These are phyloP conservation scores for Cucurbita moschata DNA, from an alignment of 306 rosid genomes.

Conservation along the genomic window DNA sequence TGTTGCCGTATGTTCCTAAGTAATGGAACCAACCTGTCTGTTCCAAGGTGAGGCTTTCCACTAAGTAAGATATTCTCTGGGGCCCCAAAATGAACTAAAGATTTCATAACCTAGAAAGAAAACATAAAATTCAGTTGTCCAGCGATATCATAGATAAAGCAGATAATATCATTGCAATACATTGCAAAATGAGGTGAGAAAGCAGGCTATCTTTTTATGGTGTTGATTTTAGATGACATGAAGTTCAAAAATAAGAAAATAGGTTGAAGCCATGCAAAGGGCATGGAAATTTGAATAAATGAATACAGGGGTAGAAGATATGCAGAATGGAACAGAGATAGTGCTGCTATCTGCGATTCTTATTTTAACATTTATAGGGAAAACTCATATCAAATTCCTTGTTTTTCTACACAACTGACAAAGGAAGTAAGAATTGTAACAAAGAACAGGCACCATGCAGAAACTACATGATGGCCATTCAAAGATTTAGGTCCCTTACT, in stretches of 20 bases:
- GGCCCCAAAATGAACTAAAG: conserved; percentile 87
- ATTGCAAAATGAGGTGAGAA: neutral
- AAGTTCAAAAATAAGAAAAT: neutral
- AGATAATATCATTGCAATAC: neutral
- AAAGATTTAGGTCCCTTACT: neutral
- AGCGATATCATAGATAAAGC: neutral
- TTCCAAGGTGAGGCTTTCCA: conserved; percentile 95
- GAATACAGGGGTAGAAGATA: neutral
- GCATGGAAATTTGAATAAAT: neutral
- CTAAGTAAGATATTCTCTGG: conserved; percentile 62
- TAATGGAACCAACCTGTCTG: conserved; percentile 84
- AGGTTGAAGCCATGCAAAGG: neutral
- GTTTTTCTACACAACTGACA: neutral
- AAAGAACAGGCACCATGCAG: neutral
- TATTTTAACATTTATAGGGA: neutral
- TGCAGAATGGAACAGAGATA: neutral
- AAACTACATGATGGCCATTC: neutral
- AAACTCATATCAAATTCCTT: neutral
- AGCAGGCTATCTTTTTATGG: neutral
- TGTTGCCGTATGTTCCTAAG: conserved; percentile 84
- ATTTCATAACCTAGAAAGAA: conserved; percentile 67
- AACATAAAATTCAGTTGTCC: conserved; percentile 4
- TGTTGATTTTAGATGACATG: neutral
- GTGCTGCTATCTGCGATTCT: neutral
- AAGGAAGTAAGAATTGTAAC: neutral